A percentile compares a stretch with the other conserved stretches of the same genome.
Evolutionary conservation across 306 rosid genomes (phyloP).

Genomic region (Fragaria iinumae): DNA sequence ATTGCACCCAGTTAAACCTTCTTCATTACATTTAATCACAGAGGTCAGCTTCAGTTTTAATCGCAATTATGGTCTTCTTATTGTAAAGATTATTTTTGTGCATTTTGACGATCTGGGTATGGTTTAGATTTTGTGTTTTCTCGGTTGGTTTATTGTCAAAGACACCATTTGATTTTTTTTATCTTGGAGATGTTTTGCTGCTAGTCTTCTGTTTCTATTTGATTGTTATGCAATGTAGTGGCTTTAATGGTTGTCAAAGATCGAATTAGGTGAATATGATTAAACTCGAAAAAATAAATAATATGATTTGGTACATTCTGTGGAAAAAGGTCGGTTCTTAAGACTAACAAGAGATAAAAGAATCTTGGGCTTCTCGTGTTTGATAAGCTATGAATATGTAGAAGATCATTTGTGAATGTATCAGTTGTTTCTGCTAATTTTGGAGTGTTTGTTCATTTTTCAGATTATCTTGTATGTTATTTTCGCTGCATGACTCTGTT

Average conservation of each 20-base stretch:
- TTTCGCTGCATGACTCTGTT: slow-evolving; percentile 13
- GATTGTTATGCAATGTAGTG: not conserved
- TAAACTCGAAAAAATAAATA: not conserved
- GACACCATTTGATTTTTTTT: not conserved
- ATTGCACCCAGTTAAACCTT: too few species aligned
- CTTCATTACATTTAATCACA: not conserved
- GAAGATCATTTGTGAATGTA: slow-evolving; percentile 8
- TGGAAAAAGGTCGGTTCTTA: not conserved
- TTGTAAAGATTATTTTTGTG: not conserved
- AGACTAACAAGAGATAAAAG: slow-evolving; percentile 19
- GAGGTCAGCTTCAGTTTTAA: slow-evolving; percentile 11
- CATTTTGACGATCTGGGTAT: not conserved
- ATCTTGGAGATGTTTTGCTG: not conserved
- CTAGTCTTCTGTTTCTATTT: not conserved
- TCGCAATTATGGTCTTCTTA: not conserved
- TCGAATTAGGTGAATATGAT: not conserved
- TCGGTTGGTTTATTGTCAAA: not conserved
- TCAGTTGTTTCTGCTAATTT: slow-evolving; percentile 21
- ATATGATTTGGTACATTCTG: not conserved
- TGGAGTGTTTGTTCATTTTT: slow-evolving; percentile 8
- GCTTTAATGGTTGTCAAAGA: not conserved
- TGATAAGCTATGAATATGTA: slow-evolving; percentile 31
- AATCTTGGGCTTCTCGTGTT: slow-evolving; percentile 46
- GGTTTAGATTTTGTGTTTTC: slow-evolving; percentile 8
- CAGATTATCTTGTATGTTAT: slow-evolving; percentile 11